Conservation (phyloP, 2,329 filamentous ascomycete species). For the Kalmusia sp. region DNA sequence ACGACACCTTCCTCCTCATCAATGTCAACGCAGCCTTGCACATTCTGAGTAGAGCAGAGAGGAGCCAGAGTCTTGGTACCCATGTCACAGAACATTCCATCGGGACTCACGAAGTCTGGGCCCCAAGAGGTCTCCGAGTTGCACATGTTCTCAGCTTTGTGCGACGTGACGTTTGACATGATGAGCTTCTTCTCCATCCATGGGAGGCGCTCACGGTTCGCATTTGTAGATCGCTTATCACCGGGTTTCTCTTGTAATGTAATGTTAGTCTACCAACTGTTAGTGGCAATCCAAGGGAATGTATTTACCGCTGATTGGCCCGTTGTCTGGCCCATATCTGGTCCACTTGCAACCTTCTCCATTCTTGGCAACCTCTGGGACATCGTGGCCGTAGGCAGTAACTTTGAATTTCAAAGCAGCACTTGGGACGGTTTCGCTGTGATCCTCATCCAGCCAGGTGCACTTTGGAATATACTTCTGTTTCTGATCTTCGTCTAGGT, state of each 20-base stretch:
- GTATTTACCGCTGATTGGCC: neutral
- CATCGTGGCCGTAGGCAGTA: conserved; percentile 13
- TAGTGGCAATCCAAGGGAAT: no score
- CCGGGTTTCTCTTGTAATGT: neutral
- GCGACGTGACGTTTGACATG: neutral
- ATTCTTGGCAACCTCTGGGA: conserved; percentile 9
- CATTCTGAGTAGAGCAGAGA: neutral
- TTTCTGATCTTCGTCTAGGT: neutral
- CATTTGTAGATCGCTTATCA: no score
- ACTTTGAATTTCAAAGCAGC: conserved; percentile 13
- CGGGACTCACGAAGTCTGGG: neutral
- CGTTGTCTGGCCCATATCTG: conserved; percentile 10
- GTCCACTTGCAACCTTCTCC: conserved; percentile 7
- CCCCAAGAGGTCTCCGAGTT: neutral
- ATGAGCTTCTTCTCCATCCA: neutral
- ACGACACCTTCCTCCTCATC: neutral
- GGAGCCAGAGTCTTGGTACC: neutral
- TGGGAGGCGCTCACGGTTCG: neutral
- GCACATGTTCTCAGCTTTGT: neutral
- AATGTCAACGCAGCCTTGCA: neutral
- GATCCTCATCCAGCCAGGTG: conserved; percentile 21
- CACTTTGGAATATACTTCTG: conserved; percentile 13
- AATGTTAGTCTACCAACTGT: neutral
- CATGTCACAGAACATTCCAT: neutral
- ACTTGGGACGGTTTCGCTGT: conserved; percentile 12